Percentiles rank a stretch among this genome's conserved stretches.
phyloP scores from a whole-genome alignment of 2,329 filamentous ascomycete species.

The Sarocladiaceae sp. region DNA sequence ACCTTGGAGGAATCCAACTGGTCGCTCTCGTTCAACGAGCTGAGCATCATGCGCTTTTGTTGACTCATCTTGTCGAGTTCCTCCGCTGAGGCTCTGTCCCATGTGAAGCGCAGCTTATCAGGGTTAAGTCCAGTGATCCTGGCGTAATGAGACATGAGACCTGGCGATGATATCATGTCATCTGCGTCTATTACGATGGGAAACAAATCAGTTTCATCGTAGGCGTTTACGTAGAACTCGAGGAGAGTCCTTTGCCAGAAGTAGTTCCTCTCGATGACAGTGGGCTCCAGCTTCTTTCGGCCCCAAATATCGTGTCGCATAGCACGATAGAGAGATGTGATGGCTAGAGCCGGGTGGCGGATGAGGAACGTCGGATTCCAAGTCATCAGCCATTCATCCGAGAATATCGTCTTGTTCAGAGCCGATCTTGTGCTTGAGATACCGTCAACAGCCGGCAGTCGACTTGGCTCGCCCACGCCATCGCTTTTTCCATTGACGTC shows the following conservation, averaged over 20 bases:
- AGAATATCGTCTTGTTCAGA: conserved; percentile 25
- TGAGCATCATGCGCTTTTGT: conserved; percentile 5
- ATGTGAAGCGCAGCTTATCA: conserved; percentile 22
- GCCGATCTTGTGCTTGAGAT: conserved; percentile 15
- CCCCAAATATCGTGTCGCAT: conserved; percentile 2
- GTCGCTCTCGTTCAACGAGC: conserved; percentile 9
- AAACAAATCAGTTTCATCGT: conserved; percentile 4
- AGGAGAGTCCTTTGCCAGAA: conserved; percentile 26
- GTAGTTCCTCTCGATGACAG: conserved; percentile 19
- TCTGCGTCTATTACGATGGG: conserved; percentile 28
- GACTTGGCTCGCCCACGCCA: background rate
- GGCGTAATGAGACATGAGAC: conserved; percentile 22
- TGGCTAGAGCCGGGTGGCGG: conserved; percentile 30
- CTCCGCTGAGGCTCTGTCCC: conserved; percentile 16
- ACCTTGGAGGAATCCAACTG: conserved; percentile 11
- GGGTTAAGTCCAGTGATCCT: conserved; percentile 26
- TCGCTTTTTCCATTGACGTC: conserved; percentile 3
- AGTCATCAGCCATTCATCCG: conserved; percentile 27
- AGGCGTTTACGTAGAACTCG: conserved; percentile 26
- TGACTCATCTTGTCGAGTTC: background rate
- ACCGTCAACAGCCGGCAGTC: conserved; percentile 6
- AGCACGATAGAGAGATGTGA: conserved; percentile 28
- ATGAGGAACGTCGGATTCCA: conserved; percentile 29
- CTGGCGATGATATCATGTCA: conserved; percentile 27
- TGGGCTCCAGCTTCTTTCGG: conserved; percentile 4